Evolutionary conservation across 345 rosid genomes (phyloP).

Genomic region (Punica granatum): DNA sequence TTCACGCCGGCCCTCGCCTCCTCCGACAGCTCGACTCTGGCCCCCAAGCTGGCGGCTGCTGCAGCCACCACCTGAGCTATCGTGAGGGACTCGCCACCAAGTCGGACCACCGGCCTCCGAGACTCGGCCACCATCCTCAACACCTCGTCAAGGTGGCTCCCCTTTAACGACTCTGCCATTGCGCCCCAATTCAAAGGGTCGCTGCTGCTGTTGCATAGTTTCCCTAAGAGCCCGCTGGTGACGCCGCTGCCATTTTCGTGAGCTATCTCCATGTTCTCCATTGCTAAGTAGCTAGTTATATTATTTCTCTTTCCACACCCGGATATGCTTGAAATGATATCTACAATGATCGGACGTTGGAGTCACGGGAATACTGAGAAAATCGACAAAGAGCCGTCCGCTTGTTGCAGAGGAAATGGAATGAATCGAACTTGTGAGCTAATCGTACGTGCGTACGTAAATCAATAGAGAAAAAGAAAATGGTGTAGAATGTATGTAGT

Average conservation of each 20-base stretch:
- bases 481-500: not conserved
- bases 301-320: not conserved
- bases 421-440: not conserved
- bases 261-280: conserved; percentile 10
- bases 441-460: not conserved
- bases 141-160: conserved; percentile 44
- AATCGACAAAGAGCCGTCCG: not conserved
- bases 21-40: conserved; percentile 22
- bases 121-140: conserved; percentile 32
- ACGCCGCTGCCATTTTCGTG: conserved; percentile 3
- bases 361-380: not conserved
- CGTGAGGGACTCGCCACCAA: conserved; percentile 35
- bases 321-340: not conserved
- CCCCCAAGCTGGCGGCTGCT: conserved; percentile 13
- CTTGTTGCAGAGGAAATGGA: not conserved
- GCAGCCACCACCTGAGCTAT: conserved; percentile 35
- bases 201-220: not conserved
- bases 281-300: not conserved
- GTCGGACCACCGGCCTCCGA: conserved; percentile 27
- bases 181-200: conserved; percentile 36
- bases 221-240: not conserved
- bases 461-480: too few species aligned
- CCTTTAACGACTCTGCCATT: conserved; percentile 34
- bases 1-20: conserved; percentile 23
- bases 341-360: not conserved